Evolutionary conservation across 768 basidiomycete genomes (phyloP), one percentile per base, ranked within the genome.

Genomic region (Russula dissimulans): DNA sequence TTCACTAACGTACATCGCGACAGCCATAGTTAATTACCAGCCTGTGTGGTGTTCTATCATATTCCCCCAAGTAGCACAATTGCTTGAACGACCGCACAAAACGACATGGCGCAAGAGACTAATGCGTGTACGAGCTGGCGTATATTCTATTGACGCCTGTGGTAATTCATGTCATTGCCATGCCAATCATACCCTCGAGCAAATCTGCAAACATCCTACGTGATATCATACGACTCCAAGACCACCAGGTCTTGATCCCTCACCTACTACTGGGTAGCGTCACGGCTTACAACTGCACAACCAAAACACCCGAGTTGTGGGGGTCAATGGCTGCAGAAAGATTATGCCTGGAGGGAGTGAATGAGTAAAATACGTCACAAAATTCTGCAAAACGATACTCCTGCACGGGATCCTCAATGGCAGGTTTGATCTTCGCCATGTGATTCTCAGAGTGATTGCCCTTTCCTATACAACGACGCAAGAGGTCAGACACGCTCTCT

Each of bases 371-470:
- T 50, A 39, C 29, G 14, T 9, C 18, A 10, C 34, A 41, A 17
- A 34, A 51, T 36, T 18, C 5, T 31, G 10, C 44, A 48, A 8
- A 18, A 65, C 3, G 80, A 44, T 67, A 91, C 89, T 87, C 91
- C 65, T 79, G 76, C 82, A 95, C 89, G 52, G 95, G 75, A 41
- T 87, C 85, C 69, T 91, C 87, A 52, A 98, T 86, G 6, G 94
- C 95, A 36, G 95, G 95, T 69, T 88, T 93, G 68, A 97, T 79
- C 74, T 95, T 98, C 0, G 90, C 88, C 6, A 81, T 77, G 48
- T 86, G 85, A 3, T 80, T 79, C 31, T 78, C 73, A 17, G 89
- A 92, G 72, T 98, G 95, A 32, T 93, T 75, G 10, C 94, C 94
- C 73, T 93, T 95, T 15, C 89, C 89, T 89, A 62, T 34, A 17